These are phyloP conservation scores for Panicum miliaceum DNA, from an alignment of 176 grass and related monocot species.

Conservation along the genomic window DNA sequence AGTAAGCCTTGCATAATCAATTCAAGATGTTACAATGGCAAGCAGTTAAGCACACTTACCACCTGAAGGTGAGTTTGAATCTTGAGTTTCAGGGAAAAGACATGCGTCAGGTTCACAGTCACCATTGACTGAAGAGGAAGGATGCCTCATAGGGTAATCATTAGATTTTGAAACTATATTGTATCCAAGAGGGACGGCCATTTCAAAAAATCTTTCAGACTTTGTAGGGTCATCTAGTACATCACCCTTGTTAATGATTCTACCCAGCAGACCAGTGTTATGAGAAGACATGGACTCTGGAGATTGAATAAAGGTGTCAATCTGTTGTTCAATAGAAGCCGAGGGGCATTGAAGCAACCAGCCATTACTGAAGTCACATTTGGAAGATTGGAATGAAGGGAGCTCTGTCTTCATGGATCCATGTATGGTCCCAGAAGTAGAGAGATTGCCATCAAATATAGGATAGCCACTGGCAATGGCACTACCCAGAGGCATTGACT, in stretches of 20 bases:
- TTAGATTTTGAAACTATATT: slow-evolving; percentile 9
- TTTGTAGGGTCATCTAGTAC: not conserved
- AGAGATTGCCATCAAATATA: slow-evolving; percentile 50
- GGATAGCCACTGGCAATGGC: slow-evolving; percentile 39
- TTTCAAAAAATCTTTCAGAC: slow-evolving; percentile 40
- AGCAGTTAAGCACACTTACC: slow-evolving; percentile 36
- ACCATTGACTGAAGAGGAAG: slow-evolving; percentile 22
- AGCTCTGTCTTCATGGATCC: slow-evolving; percentile 58
- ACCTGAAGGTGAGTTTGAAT: slow-evolving; percentile 33
- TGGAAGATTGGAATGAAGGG: slow-evolving; percentile 75
- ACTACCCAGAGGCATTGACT: slow-evolving; percentile 33
- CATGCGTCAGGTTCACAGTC: not conserved
- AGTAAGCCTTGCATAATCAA: not conserved
- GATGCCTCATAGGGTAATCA: slow-evolving; percentile 9
- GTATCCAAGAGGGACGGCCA: not conserved
- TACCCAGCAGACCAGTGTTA: slow-evolving; percentile 40
- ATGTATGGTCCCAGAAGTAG: slow-evolving; percentile 52
- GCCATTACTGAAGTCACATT: slow-evolving; percentile 29
- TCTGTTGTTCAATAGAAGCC: slow-evolving; percentile 17
- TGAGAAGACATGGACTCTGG: slow-evolving; percentile 20
- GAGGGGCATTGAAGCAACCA: not conserved
- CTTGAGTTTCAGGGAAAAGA: slow-evolving; percentile 22
- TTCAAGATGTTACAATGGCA: not conserved
- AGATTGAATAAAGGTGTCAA: slow-evolving; percentile 36
- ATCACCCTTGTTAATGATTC: slow-evolving; percentile 38